Evolutionary conservation across 192 early-diverging fungal species (phyloP).

Genomic region (Obelidium mucronatum): DNA sequence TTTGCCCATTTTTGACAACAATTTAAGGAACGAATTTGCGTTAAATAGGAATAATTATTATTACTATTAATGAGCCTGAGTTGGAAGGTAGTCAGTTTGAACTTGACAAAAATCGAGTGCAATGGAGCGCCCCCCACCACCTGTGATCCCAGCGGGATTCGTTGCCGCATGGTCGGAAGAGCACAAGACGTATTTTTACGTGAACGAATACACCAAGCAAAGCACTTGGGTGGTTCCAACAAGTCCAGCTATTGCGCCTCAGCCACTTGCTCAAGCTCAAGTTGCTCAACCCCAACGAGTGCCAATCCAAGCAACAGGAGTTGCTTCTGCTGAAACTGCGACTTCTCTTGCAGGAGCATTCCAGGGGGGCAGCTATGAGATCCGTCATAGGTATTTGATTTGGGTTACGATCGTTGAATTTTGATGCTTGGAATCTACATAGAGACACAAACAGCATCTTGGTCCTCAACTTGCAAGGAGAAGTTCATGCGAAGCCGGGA

Average conservation of each 20-base stretch:
- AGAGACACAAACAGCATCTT: constrained; percentile 9
- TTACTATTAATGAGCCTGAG: too few relatives aligned
- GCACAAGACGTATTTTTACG: background rate
- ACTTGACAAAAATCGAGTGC: background rate
- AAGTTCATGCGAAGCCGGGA: constrained; percentile 7
- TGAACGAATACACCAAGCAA: background rate
- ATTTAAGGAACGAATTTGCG: too few relatives aligned
- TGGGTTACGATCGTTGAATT: background rate
- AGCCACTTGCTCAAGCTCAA: background rate
- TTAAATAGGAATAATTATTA: too few relatives aligned
- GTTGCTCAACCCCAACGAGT: too few relatives aligned
- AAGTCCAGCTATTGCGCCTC: background rate
- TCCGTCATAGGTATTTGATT: background rate
- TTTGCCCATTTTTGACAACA: too few relatives aligned
- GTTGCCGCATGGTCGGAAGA: background rate
- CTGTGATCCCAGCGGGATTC: background rate
- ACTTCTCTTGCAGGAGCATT: background rate
- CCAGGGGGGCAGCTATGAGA: constrained; percentile 7
- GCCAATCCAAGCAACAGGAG: background rate
- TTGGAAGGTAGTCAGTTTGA: too few relatives aligned
- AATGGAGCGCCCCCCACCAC: background rate
- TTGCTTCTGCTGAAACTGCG: background rate
- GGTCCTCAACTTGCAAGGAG: background rate
- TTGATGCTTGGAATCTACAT: background rate
- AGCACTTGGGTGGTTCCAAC: background rate